A percentile compares a stretch with the other conserved stretches of the same genome.
Conservation (phyloP, 768 basidiomycete species). For the Suillus clintonianus region DNA sequence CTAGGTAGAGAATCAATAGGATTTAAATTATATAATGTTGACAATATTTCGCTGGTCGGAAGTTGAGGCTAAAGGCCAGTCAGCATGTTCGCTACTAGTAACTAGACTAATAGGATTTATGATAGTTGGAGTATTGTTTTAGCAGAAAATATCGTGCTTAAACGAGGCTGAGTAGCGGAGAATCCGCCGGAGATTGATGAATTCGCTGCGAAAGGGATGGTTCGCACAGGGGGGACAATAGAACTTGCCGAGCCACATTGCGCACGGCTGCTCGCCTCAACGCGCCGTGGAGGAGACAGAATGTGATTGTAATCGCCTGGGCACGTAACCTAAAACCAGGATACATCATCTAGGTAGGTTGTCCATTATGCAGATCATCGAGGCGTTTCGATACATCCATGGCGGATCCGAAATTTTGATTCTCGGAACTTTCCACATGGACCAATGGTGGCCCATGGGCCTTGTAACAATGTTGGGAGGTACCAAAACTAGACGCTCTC, state of each 20-base stretch:
- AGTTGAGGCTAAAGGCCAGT: neutral
- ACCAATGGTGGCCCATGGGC: no score
- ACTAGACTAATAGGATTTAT: neutral
- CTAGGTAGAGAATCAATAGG: neutral
- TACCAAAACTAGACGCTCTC: no score
- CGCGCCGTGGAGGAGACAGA: neutral
- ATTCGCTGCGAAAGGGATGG: neutral
- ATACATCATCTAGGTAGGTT: neutral
- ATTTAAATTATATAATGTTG: neutral
- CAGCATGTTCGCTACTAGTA: neutral
- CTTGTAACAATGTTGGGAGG: no score
- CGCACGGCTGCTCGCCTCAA: neutral
- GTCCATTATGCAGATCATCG: no score
- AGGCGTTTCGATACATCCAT: no score
- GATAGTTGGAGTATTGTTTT: neutral
- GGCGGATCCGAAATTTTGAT: no score
- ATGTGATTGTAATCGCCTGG: neutral
- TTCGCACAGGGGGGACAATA: neutral
- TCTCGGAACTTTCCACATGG: no score
- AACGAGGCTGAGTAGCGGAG: neutral
- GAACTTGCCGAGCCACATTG: constrained; percentile 5
- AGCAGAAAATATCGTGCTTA: constrained; percentile 6
- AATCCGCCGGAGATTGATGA: neutral
- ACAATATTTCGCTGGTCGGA: neutral
- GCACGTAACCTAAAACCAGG: neutral